Evolutionary conservation across 345 rosid genomes (phyloP), one percentile per base, ranked within the genome.

Genomic region (Moricandia moricandioides): DNA sequence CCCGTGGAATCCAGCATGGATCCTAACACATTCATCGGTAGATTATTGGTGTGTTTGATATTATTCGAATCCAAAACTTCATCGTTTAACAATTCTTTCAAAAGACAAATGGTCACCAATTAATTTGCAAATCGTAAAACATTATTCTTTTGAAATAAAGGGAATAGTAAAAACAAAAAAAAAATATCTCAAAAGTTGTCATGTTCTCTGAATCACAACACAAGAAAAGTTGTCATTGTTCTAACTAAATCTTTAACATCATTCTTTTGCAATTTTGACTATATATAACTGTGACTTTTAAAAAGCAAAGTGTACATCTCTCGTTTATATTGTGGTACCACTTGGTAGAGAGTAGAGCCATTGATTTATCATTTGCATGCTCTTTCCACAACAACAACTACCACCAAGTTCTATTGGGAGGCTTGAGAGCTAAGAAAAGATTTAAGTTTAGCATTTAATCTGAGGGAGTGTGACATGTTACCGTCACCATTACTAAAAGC

Each of bases 301-400:
- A 7, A 40, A 39, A 6, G 13, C 2, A 29, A 29, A 43, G 51
- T 47, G 54, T 47, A 9, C 59, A 11, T 55, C 3, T 24, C 6
- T 1, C 5, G 60, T 55, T 17, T 4, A 18, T 35, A 16, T 21
- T 17, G 63, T 68, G 54, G 69, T 61, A 17, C 79, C 56, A 61
- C 56, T 68, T 60, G 56, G 10, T 39, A 62, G 35, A 68, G 39
- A 75, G 27, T 13, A 51, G 17, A 76, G 64, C 58, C 56, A 8
- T 76, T 54, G 31, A 69, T 40, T 58, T 62, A 56, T 61, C 69
- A 59, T 43, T 75, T 68, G 79, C 79, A 68, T 62, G 70, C 39
- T 62, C 79, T 62, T 62, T 61, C 69, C 58, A 40, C 74, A 39
- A 76, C 74, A 27, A 76, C 65, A 2, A 76, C 75, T 56, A 56